These are phyloP conservation scores for Rosa multiflora DNA, from an alignment of 306 rosid species.

Conservation along the genomic window DNA sequence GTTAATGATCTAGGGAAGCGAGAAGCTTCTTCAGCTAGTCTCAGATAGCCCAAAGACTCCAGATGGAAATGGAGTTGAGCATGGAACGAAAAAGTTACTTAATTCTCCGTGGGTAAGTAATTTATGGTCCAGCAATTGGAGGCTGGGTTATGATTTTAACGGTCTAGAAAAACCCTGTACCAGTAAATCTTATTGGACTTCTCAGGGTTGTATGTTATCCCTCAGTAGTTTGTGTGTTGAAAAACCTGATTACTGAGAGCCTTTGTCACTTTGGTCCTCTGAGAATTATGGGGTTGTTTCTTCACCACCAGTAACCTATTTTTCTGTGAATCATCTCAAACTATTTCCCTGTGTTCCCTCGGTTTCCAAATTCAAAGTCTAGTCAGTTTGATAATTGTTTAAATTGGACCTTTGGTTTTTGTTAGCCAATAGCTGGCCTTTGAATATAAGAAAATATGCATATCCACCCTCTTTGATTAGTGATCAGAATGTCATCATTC, in stretches of 20 bases:
- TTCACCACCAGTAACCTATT: background rate
- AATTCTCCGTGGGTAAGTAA: slow-evolving; percentile 52
- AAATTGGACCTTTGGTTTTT: background rate
- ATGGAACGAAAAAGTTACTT: slow-evolving; percentile 23
- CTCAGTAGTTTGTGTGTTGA: background rate
- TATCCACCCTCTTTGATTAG: background rate
- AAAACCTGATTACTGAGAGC: background rate
- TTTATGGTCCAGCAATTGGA: slow-evolving; percentile 14
- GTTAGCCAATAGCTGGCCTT: background rate
- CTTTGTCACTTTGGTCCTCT: background rate
- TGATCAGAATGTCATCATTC: background rate
- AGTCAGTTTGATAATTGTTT: background rate
- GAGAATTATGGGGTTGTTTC: background rate
- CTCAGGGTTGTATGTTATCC: background rate
- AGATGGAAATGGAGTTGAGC: slow-evolving; percentile 32
- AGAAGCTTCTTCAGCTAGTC: slow-evolving; percentile 74
- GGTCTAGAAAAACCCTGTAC: background rate
- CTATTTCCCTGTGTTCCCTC: background rate
- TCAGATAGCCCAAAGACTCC: slow-evolving; percentile 43
- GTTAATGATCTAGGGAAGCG: slow-evolving; percentile 67
- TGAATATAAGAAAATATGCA: background rate
- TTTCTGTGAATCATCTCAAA: background rate
- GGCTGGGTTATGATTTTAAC: background rate
- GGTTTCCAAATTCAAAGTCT: background rate
- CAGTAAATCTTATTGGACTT: background rate